These are phyloP conservation scores for Waltergamsia citrina DNA, from an alignment of 2,329 filamentous ascomycete genomes.

Conservation along the genomic window DNA sequence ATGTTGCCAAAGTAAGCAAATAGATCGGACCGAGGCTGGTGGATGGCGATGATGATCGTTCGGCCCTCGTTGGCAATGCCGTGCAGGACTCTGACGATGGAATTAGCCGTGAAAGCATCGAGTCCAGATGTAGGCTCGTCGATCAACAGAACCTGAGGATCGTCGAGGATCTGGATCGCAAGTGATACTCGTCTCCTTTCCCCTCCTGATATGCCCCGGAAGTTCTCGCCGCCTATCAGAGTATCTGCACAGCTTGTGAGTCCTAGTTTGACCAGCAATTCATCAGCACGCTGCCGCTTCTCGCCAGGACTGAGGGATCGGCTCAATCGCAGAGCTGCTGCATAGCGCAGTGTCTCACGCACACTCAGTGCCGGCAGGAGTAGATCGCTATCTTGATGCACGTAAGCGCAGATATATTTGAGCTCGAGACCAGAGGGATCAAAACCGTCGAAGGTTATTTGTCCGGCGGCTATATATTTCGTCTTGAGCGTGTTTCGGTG, in stretches of 20 bases:
- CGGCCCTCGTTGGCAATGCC: constrained; percentile 64
- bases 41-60: constrained; percentile 68
- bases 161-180: constrained; percentile 67
- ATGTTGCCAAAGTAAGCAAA: constrained; percentile 65
- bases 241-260: constrained; percentile 72
- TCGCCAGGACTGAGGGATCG: constrained; percentile 60
- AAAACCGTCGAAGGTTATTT: constrained; percentile 61
- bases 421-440: constrained; percentile 59
- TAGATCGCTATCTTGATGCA: constrained; percentile 70
- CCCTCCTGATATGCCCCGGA: constrained; percentile 72
- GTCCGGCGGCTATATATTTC: constrained; percentile 51
- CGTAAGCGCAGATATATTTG: constrained; percentile 64
- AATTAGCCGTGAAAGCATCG: constrained; percentile 69
- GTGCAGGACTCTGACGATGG: constrained; percentile 65
- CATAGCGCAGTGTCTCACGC: constrained; percentile 62
- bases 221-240: constrained; percentile 59
- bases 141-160: constrained; percentile 62
- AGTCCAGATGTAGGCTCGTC: constrained; percentile 71
- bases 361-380: constrained; percentile 67
- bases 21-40: constrained; percentile 65
- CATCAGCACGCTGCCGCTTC: constrained; percentile 59
- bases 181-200: constrained; percentile 73
- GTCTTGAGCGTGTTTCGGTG: constrained; percentile 53
- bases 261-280: constrained; percentile 65
- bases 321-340: constrained; percentile 61